Base-by-base conservation (phyloP, 2,329 filamentous ascomycete species). In the Triangularia verruculosa region DNA sequence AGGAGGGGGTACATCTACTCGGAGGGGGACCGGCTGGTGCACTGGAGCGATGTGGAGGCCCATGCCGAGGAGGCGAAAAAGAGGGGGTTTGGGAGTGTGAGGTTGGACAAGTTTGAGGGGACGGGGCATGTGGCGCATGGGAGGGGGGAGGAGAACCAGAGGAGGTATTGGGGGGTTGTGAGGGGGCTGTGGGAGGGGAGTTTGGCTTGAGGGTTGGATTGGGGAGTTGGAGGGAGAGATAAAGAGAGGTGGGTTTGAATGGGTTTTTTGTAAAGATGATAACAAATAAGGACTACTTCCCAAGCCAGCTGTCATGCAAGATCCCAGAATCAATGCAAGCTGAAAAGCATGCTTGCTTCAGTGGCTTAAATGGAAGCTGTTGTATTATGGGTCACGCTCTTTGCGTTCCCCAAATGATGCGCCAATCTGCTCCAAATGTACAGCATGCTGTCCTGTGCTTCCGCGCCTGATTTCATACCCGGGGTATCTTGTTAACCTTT, bases 1-100 rank as follows among this genome's bases (percentile, higher is more conserved):
- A 73, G 78, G 20, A 75, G 84, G 34, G 74, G 78, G n/a, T 87
- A 86, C 65, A 66, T 86, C 17, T 86, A 85, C 64, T 79, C 81
- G 11, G 74, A 77, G 34, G 77, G 72, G 1, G 84, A 87, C 69
- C 64, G 68, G 34, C 75, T 85, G 65, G 79, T 86, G 4, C 72
- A 75, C 2, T 80, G 74, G 71, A 67, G 65, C 7, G 78, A 84
- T 63, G 76, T 86, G 4, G 81, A 85, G 71, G 69, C 68, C 51
- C 82, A 86, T 66, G 82, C 80, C 0, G 70, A 64, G 2, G 73
- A 78, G 52, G 82, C 83, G 0, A 68, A 59, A 28, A 64, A 67
- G 6, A 73, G 68, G 8, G 82, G 80, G 1, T 79, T 80, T 43
- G 61, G 8, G 25, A 27, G 61, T 3, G 78, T 84, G 0, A 72